Percentiles rank a stretch among this genome's conserved stretches.
Evolutionary conservation across 1,139 yeast species (phyloP).

Genomic region (Taphrina deformans): DNA sequence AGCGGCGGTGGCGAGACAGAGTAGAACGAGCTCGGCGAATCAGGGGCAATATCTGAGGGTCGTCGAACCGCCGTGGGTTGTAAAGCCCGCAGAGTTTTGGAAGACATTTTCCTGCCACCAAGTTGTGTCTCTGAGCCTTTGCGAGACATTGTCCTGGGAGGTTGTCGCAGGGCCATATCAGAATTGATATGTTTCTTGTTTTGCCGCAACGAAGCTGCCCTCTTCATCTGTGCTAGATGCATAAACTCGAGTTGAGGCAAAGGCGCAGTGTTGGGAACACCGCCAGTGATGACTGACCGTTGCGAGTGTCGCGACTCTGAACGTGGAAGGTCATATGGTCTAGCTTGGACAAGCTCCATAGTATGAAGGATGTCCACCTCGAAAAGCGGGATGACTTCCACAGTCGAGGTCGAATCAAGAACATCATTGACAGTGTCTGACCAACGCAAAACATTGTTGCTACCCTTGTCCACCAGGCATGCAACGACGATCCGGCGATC

Average conservation of each 20-base stretch:
- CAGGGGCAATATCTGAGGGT: background rate
- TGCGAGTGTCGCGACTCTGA: background rate
- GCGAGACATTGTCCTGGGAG: background rate
- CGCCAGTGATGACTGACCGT: background rate
- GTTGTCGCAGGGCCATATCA: background rate
- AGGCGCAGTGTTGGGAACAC: background rate
- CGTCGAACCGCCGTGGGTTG: background rate
- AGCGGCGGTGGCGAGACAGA: conserved; percentile 8
- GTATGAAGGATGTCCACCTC: conserved; percentile 15
- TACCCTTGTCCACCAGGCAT: conserved; percentile 22
- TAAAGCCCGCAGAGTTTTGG: background rate
- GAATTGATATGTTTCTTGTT: background rate
- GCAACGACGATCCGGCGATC: conserved; percentile 22
- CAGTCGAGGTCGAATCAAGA: conserved; percentile 18
- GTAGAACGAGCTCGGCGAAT: background rate
- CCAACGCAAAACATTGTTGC: conserved; percentile 27
- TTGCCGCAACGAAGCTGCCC: background rate
- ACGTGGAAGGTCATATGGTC: background rate
- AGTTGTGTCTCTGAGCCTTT: background rate
- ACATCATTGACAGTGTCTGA: conserved; percentile 21
- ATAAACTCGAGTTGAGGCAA: conserved; percentile 23
- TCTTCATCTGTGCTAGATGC: background rate
- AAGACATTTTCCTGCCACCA: background rate
- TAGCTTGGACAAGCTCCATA: background rate
- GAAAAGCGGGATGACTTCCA: conserved; percentile 15